Percentiles rank a stretch among this genome's conserved stretches.
Evolutionary conservation across 768 basidiomycete genomes (phyloP).

Genomic region (Mycena chlorophos): DNA sequence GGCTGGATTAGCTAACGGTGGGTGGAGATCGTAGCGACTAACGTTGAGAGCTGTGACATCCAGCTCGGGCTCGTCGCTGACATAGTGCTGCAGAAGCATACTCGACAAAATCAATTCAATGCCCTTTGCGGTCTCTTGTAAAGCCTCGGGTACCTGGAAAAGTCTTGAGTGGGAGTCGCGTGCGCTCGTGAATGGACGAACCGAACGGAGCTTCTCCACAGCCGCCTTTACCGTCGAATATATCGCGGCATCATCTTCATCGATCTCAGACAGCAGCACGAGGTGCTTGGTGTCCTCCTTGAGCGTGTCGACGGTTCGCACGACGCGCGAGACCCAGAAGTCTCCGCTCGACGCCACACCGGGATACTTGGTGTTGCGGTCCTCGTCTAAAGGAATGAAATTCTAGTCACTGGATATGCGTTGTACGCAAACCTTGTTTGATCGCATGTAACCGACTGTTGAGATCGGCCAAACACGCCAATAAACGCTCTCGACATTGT

Average conservation of each 20-base stretch:
- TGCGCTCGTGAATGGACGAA: conserved; percentile 24
- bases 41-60: conserved; percentile 67
- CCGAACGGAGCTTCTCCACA: conserved; percentile 45
- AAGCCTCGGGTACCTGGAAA: conserved; percentile 37
- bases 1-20: conserved; percentile 9
- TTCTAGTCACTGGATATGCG: background rate
- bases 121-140: conserved; percentile 62
- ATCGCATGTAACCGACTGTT: conserved; percentile 53
- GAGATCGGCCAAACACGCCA: conserved; percentile 74
- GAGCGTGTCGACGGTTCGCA: conserved; percentile 54
- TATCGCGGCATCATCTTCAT: conserved; percentile 54
- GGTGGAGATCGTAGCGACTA: conserved; percentile 6
- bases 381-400: conserved; percentile 33
- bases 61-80: conserved; percentile 51
- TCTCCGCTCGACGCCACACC: conserved; percentile 71
- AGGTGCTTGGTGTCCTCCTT: conserved; percentile 74
- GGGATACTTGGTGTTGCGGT: conserved; percentile 53
- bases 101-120: conserved; percentile 71
- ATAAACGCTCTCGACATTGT: conserved; percentile 67
- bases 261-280: conserved; percentile 47
- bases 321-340: conserved; percentile 74
- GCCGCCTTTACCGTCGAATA: conserved; percentile 46
- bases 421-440: conserved; percentile 46
- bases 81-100: conserved; percentile 68
- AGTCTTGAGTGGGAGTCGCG: background rate